Evolutionary conservation across 2,329 filamentous ascomycete species (phyloP).

Genomic region (Fusarium lyarnte): DNA sequence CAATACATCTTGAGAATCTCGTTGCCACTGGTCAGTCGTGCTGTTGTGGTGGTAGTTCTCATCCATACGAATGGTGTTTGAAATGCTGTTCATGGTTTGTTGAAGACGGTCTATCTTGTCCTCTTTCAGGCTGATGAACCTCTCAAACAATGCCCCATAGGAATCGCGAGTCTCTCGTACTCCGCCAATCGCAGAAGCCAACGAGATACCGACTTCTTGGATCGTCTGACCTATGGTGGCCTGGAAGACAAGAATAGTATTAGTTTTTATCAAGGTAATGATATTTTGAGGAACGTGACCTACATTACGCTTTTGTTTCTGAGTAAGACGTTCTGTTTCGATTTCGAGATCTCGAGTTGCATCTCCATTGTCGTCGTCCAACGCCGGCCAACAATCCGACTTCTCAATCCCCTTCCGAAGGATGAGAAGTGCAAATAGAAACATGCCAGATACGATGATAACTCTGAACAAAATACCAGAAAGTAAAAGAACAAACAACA

Average conservation of each 20-base stretch:
- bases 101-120: neutral
- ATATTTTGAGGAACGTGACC: neutral
- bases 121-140: neutral
- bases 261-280: too few relatives aligned
- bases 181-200: neutral
- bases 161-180: neutral
- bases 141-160: neutral
- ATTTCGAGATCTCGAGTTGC: neutral
- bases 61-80: accelerated
- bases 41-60: neutral
- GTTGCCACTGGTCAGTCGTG: neutral
- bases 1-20: neutral
- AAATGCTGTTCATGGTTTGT: accelerated
- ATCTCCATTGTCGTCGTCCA: neutral
- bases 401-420: neutral
- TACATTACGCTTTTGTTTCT: neutral
- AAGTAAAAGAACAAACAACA: accelerated
- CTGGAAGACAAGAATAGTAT: neutral
- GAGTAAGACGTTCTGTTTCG: neutral
- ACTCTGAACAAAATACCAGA: accelerated
- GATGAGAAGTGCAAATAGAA: neutral
- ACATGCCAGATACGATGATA: neutral
- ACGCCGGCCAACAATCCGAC: accelerated
- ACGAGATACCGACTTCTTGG: neutral
- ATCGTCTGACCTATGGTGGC: neutral